Base-by-base conservation (phyloP, 2,329 filamentous ascomycete species). In the Diplodia seriata region DNA sequence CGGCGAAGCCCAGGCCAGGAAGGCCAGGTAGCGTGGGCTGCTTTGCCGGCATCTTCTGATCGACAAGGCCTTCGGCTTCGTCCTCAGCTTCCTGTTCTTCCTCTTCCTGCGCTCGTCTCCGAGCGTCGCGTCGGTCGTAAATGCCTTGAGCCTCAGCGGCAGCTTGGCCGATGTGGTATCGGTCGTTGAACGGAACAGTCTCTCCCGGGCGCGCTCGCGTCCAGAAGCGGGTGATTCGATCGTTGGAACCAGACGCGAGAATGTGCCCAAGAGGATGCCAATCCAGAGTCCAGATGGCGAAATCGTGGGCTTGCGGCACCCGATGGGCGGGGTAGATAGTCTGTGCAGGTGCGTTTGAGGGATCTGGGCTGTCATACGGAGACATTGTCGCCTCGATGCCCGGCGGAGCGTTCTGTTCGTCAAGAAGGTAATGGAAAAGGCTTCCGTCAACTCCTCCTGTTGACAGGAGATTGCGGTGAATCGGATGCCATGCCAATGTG, bases 201-300 rank as follows among this genome's bases (percentile, higher is more conserved):
- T 97, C 94, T 59, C 95, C 95, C 1, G 95, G 95, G 57, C 95
- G 85, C 18, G 93, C 88, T 51, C 95, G 90, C 3, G 94, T 93
- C 95, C 95, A 99, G 82, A 99, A 99, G 57, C 95, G 90, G 2
- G 95, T 98, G 70, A 97, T 94, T 50, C 95, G 90, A 78, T 99
- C 95, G 78, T 99, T 98, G 12, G 94, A 97, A 14, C 95, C 95
- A 1, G 94, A 97, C 0, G 94, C 94, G 8, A 99, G 86, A 70
- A 99, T 94, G 76, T 99, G 95, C 33, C 95, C 95, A 0, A 98
- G 85, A 0, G 95, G 95, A 77, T 99, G 95, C 94, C 95, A 99
- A 81, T 97, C 94, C 61, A 99, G 86, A 20, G 94, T 97, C 95
- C 95, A 99, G 71, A 99, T 95, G 20, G 93, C 93, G 77, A 94